These are phyloP conservation scores for Lichenothelia convexa DNA, from an alignment of 495 filamentous ascomycete genomes.

Conservation along the genomic window DNA sequence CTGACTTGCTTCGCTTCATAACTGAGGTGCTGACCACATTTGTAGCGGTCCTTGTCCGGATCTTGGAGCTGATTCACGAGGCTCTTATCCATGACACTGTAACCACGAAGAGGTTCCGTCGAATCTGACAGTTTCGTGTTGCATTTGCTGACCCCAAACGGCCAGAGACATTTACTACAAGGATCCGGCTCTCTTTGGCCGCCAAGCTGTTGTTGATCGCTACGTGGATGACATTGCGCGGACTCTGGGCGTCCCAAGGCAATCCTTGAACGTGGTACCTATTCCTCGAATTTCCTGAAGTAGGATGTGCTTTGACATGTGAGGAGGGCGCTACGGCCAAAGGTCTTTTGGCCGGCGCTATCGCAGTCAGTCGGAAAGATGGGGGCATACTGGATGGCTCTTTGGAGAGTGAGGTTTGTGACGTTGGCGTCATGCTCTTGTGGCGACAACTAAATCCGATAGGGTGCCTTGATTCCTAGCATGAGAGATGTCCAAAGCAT, in stretches of 20 bases:
- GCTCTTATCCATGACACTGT: constrained; percentile 40
- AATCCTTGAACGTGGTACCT: constrained; percentile 45
- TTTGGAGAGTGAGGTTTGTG: not conserved
- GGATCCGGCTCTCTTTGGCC: constrained; percentile 59
- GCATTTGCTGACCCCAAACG: not conserved
- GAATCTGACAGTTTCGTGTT: not conserved
- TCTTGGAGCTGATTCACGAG: constrained; percentile 53
- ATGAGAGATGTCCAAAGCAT: constrained; percentile 33
- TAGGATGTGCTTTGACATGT: not conserved
- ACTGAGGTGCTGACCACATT: constrained; percentile 2
- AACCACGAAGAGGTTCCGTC: constrained; percentile 57
- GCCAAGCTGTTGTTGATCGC: constrained; percentile 53
- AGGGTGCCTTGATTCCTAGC: constrained; percentile 55
- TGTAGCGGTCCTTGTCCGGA: constrained; percentile 42
- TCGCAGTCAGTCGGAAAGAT: constrained; percentile 22
- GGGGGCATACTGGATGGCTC: constrained; percentile 10
- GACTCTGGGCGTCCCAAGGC: constrained; percentile 47
- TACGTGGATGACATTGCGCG: constrained; percentile 73
- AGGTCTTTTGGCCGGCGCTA: constrained; percentile 43
- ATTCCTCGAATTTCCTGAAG: not conserved
- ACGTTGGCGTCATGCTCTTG: not conserved
- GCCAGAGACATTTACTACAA: constrained; percentile 85
- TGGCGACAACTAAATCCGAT: not conserved
- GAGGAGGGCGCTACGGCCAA: constrained; percentile 50
- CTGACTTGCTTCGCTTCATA: not conserved